phyloP scores from a whole-genome alignment of 202 grass and related monocot species.

The Cymbopogon flexuosus region DNA sequence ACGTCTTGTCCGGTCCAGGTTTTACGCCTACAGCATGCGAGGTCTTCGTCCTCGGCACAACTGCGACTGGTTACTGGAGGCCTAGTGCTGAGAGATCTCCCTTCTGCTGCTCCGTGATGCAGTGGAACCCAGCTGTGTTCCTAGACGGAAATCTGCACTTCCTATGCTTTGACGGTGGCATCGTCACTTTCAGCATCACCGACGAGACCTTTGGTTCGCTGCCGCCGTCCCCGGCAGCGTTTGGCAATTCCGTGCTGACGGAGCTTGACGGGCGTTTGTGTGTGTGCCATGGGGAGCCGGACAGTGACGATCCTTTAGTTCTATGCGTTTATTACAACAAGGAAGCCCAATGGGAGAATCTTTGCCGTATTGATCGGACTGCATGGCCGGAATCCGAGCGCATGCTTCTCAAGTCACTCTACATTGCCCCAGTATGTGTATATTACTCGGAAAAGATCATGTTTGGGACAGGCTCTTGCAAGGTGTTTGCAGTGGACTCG shows the following conservation, averaged over 20 bases:
- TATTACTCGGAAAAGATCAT: not conserved
- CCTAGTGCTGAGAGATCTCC: not conserved
- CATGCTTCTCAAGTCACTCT: not conserved
- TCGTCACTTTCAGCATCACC: not conserved
- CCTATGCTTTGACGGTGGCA: not conserved
- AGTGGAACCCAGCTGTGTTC: not conserved
- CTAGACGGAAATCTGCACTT: slow-evolving; percentile 4
- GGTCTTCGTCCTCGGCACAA: slow-evolving; percentile 17
- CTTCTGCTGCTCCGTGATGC: not conserved
- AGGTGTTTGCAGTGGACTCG: not conserved
- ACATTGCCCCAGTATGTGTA: not conserved
- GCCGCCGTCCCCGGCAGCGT: not conserved
- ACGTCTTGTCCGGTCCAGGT: no score
- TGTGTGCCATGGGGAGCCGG: not conserved
- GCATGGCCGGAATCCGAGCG: not conserved
- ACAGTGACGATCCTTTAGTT: not conserved
- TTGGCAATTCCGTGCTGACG: not conserved
- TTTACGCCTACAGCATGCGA: not conserved
- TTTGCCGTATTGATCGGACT: not conserved
- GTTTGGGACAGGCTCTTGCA: slow-evolving; percentile 8
- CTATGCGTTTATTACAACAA: not conserved
- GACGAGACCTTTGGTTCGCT: not conserved
- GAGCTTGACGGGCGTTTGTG: slow-evolving; percentile 25
- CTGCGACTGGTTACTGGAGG: not conserved
- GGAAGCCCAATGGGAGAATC: not conserved